These are phyloP conservation scores for Meira nashicola DNA, from an alignment of 1,284 basidiomycete genomes.

Conservation along the genomic window DNA sequence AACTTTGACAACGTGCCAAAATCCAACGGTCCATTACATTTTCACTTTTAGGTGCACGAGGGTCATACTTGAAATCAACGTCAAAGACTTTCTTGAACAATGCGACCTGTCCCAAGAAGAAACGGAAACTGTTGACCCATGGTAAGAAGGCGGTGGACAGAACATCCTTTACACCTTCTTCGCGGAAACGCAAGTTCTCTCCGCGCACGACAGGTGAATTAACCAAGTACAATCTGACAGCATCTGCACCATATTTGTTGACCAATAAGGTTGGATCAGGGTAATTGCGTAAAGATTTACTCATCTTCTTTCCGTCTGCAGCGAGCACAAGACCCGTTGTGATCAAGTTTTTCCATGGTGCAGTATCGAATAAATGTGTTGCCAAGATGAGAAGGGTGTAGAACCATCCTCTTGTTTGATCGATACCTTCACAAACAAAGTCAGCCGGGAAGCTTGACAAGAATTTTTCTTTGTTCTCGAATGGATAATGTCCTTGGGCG, in stretches of 20 bases:
- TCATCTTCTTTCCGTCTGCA: constrained; percentile 99
- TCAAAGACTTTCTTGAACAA: constrained; percentile 78
- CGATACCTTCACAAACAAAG: constrained; percentile 90
- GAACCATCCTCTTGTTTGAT: constrained; percentile 81
- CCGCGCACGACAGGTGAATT: constrained; percentile 98
- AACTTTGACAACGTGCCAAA: constrained; percentile 89
- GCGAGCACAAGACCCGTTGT: constrained; percentile 93
- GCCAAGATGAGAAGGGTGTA: constrained; percentile 94
- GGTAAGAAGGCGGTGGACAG: constrained; percentile 89
- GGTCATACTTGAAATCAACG: constrained; percentile 78
- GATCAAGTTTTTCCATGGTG: constrained; percentile 98
- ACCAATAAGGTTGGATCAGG: constrained; percentile 94
- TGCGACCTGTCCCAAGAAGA: constrained; percentile 93
- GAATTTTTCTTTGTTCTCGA: constrained; percentile 83
- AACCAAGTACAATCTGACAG: constrained; percentile 94
- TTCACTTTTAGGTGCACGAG: constrained; percentile 73
- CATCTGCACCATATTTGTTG: constrained; percentile 89
- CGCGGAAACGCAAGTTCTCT: constrained; percentile 94
- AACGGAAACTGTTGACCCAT: constrained; percentile 99
- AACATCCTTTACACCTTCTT: constrained; percentile 95
- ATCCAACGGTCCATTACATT: constrained; percentile 99
- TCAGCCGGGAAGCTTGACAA: constrained; percentile 88
- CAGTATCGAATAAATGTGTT: constrained; percentile 85
- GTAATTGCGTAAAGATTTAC: constrained; percentile 95
- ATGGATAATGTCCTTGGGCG: constrained; percentile 94